phyloP scores from a whole-genome alignment of 2,329 filamentous ascomycete genomes.

The Aureobasidium melanogenum region DNA sequence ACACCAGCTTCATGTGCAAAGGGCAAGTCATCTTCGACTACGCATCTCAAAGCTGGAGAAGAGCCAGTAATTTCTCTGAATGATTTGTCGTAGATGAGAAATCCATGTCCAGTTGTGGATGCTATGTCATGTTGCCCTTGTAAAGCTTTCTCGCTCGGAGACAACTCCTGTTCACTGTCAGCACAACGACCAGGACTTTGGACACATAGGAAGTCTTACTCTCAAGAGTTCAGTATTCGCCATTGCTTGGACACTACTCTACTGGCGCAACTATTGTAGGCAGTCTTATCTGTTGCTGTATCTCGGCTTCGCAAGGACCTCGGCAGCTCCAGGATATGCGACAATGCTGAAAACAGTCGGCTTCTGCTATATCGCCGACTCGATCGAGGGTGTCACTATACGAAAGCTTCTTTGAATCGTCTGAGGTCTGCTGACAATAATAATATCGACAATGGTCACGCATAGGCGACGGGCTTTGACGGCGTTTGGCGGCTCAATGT shows the following conservation, averaged over 20 bases:
- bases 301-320: background rate
- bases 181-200: background rate
- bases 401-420: background rate
- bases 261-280: no score
- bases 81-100: slow-evolving; percentile 21
- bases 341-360: background rate
- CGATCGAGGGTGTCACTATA: background rate
- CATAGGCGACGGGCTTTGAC: background rate
- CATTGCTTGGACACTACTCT: background rate
- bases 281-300: background rate
- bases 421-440: background rate
- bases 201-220: background rate
- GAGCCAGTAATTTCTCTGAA: slow-evolving; percentile 21
- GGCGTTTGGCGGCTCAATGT: background rate
- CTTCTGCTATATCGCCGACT: background rate
- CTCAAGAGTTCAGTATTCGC: background rate
- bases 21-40: slow-evolving; percentile 19
- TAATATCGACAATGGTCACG: background rate
- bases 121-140: background rate
- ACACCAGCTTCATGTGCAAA: slow-evolving; percentile 32
- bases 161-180: background rate
- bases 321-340: background rate
- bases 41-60: slow-evolving; percentile 17
- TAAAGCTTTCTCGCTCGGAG: background rate
- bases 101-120: slow-evolving; percentile 12